These are phyloP conservation scores for Cladosporium sp. DNA, from an alignment of 2,329 filamentous ascomycete species.

Conservation along the genomic window DNA sequence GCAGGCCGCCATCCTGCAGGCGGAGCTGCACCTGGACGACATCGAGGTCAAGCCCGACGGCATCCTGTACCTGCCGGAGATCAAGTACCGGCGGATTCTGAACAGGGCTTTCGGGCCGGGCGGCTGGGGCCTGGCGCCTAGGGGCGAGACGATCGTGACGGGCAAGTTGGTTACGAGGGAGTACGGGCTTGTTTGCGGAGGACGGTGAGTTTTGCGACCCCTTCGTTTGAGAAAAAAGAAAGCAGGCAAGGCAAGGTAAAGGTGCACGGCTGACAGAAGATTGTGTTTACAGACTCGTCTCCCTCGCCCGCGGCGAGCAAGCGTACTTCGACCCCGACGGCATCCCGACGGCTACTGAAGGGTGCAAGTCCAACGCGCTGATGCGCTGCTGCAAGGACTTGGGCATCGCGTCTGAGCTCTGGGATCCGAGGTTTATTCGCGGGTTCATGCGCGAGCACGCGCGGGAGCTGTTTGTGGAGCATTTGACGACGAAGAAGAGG, in stretches of 20 bases:
- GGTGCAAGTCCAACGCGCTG: constrained; percentile 94
- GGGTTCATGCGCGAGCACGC: constrained; percentile 69
- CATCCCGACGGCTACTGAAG: constrained; percentile 90
- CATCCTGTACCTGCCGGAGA: constrained; percentile 92
- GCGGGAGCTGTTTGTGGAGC: constrained; percentile 84
- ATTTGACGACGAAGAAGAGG: constrained; percentile 78
- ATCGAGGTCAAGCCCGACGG: constrained; percentile 98
- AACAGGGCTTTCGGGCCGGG: constrained; percentile 91
- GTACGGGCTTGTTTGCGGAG: constrained; percentile 84
- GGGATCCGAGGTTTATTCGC: constrained; percentile 89
- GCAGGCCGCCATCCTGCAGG: constrained; percentile 61
- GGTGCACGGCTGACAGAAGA: not conserved
- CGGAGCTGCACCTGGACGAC: constrained; percentile 63
- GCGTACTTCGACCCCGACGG: constrained; percentile 85
- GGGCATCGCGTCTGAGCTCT: constrained; percentile 88
- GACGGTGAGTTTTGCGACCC: constrained; percentile 51
- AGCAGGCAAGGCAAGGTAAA: no score
- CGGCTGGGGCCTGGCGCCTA: constrained; percentile 87
- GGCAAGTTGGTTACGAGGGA: constrained; percentile 76
- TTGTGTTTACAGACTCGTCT: constrained; percentile 62
- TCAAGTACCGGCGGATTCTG: constrained; percentile 89
- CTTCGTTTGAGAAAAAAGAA: not conserved
- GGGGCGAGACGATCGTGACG: constrained; percentile 80
- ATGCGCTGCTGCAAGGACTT: constrained; percentile 99
- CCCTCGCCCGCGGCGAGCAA: constrained; percentile 89